Base-by-base conservation (phyloP, 306 rosid species). In the Glycyrrhiza uralensis region DNA sequence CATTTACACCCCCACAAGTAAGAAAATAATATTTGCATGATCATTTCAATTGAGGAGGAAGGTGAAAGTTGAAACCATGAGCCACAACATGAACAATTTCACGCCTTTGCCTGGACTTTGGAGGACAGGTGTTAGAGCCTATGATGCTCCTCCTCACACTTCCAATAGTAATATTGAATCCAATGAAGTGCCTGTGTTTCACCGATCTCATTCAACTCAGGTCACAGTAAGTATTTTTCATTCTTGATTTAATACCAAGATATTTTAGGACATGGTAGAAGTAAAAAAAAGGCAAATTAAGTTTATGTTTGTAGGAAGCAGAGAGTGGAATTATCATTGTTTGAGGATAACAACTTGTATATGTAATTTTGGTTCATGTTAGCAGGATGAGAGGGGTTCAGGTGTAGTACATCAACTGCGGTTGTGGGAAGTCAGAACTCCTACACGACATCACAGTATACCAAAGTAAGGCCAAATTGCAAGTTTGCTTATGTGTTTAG, bases 301-400 rank as follows among this genome's bases (percentile, higher is more conserved):
- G 23, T 36, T 56, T 38, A 15, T 64, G 66, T 57, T 58, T 26
- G 54, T 33, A 50, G 57, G 57, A 19, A 52, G 28, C 22, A 62
- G 9, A 60, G 41, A 74, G n/a, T 23, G 38, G 49, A 68, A 29
- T 38, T 46, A 47, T 42, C 7, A 64, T 22, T 59, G 42, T 39
- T 42, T 46, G 50, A 24, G 26, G 32, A 63, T 50, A 15, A 66
- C 13, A 61, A 19, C 1, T 13, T 26, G 47, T 18, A 5, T 18
- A 4, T 32, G 14, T 61, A 20, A 55, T 26, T 50, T 62, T 55
- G 35, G 61, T 56, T 30, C 36, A 23, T 73, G 74, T 74, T 38
- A 51, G 13, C 77, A 91, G 92, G 88, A 55, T 74, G 80, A 77
- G 10, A 72, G 85, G 79, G 64, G 5, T 56, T 52, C 81, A 7